phyloP scores from a whole-genome alignment of 768 basidiomycete genomes.

The Boletellus ananas region DNA sequence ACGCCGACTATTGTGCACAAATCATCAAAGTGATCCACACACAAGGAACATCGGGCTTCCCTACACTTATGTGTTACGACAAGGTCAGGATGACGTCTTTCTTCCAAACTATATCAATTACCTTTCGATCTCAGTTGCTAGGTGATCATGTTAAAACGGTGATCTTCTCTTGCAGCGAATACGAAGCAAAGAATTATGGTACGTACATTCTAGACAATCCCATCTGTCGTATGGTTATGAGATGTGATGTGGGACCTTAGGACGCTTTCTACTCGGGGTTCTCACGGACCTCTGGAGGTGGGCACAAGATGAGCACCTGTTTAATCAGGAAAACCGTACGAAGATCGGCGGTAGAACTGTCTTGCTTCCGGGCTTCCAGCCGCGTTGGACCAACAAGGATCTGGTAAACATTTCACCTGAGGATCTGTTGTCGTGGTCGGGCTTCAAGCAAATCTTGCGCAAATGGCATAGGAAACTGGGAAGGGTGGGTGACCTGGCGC shows the following conservation, averaged over 20 bases:
- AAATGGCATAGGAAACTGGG: slow-evolving; percentile 85
- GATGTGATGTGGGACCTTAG: slow-evolving; percentile 35
- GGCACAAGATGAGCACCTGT: slow-evolving; percentile 72
- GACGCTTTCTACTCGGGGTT: slow-evolving; percentile 81
- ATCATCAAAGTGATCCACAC: slow-evolving; percentile 86
- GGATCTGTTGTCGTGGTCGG: slow-evolving; percentile 64
- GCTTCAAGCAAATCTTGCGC: slow-evolving; percentile 63
- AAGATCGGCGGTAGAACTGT: slow-evolving; percentile 58
- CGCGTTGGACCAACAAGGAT: slow-evolving; percentile 45
- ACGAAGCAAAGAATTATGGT: slow-evolving; percentile 95
- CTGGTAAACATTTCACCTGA: slow-evolving; percentile 36
- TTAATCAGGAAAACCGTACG: slow-evolving; percentile 65
- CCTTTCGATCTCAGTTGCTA: slow-evolving; percentile 55
- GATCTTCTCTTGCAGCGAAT: slow-evolving; percentile 92
- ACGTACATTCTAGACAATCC: slow-evolving; percentile 13
- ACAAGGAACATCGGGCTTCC: slow-evolving; percentile 86
- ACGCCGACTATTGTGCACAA: slow-evolving; percentile 91
- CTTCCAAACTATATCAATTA: not conserved
- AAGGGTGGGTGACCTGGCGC: slow-evolving; percentile 45
- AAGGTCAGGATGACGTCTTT: slow-evolving; percentile 44
- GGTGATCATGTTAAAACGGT: slow-evolving; percentile 80
- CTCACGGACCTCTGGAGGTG: slow-evolving; percentile 76
- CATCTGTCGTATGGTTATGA: not conserved
- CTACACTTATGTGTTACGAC: slow-evolving; percentile 81
- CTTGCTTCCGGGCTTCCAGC: slow-evolving; percentile 68